Evolutionary conservation across 2,329 filamentous ascomycete genomes (phyloP), one percentile per base, ranked within the genome.

Genomic region (Pleochaeta shiraiana): DNA sequence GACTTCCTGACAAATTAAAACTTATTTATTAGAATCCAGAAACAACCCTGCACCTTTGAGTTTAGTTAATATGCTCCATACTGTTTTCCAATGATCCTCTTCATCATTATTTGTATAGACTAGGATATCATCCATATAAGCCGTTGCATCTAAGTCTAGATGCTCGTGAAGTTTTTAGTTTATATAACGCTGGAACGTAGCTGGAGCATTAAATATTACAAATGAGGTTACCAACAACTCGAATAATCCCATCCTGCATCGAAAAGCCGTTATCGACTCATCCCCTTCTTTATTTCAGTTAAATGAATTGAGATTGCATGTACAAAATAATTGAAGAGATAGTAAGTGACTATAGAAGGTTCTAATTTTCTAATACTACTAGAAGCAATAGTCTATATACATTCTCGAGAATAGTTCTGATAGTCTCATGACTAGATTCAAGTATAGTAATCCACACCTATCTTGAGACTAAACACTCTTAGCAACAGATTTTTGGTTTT

Each of bases 261-360:
- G 24, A 24, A 59, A 53, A 33, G 62, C 62, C 14, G 62, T 64
- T 19, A 37, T 64, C 62, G 28, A 64, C n/a, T 64, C 34, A 16
- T 47, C n/a, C 9, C 61, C 61, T 28, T 47, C 61, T 28, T 43
- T 43, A n/a, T n/a, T n/a, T n/a, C n/a, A n/a, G n/a, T n/a, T n/a
- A n/a, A n/a, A n/a, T n/a, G n/a, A n/a, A n/a, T n/a, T n/a, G n/a
- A n/a, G n/a, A n/a, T n/a, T n/a, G n/a, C n/a, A n/a, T n/a, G n/a
- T n/a, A n/a, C n/a, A n/a, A n/a, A n/a, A n/a, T n/a, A n/a, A n/a
- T n/a, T n/a, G n/a, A n/a, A n/a, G n/a, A n/a, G n/a, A n/a, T n/a
- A n/a, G n/a, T n/a, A n/a, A n/a, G n/a, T n/a, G n/a, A n/a, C n/a
- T n/a, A n/a, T n/a, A n/a, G n/a, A n/a, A n/a, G n/a, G n/a, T n/a